Base-by-base conservation (phyloP, 2,329 filamentous ascomycete genomes). In the Erysiphe pulchra region DNA sequence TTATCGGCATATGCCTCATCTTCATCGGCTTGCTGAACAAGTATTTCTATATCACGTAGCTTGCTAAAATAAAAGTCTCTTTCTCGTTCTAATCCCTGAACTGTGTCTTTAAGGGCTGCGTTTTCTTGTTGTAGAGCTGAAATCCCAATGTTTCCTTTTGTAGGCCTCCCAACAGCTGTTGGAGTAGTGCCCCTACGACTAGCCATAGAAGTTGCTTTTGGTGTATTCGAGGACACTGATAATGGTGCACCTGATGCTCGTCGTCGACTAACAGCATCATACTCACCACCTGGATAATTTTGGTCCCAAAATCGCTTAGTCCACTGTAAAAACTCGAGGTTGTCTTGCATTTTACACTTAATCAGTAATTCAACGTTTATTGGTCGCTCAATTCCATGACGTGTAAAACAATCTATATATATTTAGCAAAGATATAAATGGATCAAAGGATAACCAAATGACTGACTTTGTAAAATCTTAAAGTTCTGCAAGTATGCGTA, bases 331-430 rank as follows among this genome's bases (percentile, higher is more conserved):
- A 98, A 98, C 60, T 95, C 90, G 56, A 98, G 80, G 67, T 98
- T 98, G 64, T 98, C 90, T 71, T 98, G 90, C 87, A 98, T 98
- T 70, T 93, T 94, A 71, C 90, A 98, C 64, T 95, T 98, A 56
- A 90, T 75, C 49, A 98, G 76, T 48, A 72, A 69, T 62, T 93
- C 76, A 60, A 95, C 84, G 48, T 84, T 84, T 55, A 98, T 77
- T 28, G 80, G 79, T 61, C 85, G 85, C 56, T 95, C 86, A 66
- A 98, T 72, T 52, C 76, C 69, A 65, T 95, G 86, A 62, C 80
- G 81, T 50, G 76, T 70, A 60, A 95, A 95, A 52, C 73, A 70
- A 62, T 85, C 87, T n/a, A n/a, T 85, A 62, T 47, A 24, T 24
- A 24, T 24, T 24, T 6, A 24, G 20, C 20, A 24, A 24, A 24